Evolutionary conservation across 2,329 filamentous ascomycete genomes (phyloP), one percentile per base, ranked within the genome.

Genomic region (Scopulariopsis brevicaulis): DNA sequence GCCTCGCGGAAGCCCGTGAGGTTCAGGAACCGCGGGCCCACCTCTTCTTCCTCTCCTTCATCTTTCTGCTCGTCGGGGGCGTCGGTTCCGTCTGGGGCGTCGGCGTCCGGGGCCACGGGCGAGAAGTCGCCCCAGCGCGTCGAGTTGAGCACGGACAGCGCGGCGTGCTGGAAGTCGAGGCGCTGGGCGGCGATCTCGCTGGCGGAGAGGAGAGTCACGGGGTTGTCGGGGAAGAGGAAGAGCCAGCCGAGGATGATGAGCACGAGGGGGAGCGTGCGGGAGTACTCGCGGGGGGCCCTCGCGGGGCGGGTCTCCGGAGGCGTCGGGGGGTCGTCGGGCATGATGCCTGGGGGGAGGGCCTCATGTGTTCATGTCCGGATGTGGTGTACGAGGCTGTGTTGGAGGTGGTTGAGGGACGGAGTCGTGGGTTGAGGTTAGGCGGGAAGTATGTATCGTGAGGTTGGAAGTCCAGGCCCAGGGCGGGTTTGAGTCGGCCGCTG

Each of bases 1-100:
- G 84, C 79, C 53, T 83, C 74, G 54, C 87, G 81, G 61, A 95
- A 85, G 1, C 93, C 93, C 2, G 89, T 89, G 56, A 96, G 74
- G 64, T 90, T 90, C 60, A 91, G 71, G 61, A 78, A 85, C 25
- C 71, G 73, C 22, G 52, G 65, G 25, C 32, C 52, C 12, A 63
- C 53, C 53, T 61, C 62, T 24, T 62, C 59, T 18, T 60, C 63
- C 22, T 64, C 24, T 7, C 40, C 40, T 7, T n/a, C 18, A n/a
- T 46, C 40, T 14, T 46, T 40, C 12, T 18, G 12, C 12, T 5
- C 25, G 25, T 54, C 24, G 1, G 37, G 43, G 3, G 58, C 55
- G 24, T 34, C 24, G 25, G 15, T 53, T 14, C 28, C 25, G 4
- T 52, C 15, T 14, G 28, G 28, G 8, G 7, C 64, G 18, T 69